These are phyloP conservation scores for Capronia americana DNA, from an alignment of 2,329 filamentous ascomycete genomes.

Conservation along the genomic window DNA sequence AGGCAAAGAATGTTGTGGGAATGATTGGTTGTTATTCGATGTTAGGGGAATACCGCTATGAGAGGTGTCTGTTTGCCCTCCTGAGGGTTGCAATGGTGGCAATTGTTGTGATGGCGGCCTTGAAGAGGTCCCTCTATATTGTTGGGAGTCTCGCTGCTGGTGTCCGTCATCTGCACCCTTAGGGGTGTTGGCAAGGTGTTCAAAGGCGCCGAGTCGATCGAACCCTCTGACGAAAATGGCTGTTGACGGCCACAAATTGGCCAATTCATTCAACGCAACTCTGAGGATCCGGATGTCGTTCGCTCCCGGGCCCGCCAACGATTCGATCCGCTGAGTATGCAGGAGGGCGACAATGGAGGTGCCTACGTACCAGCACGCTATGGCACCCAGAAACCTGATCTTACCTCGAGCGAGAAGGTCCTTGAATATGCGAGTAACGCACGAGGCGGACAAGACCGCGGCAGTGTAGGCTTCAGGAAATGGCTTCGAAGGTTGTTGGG, in stretches of 20 bases:
- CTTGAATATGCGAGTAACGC: slow-evolving; percentile 48
- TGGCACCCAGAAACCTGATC: slow-evolving; percentile 52
- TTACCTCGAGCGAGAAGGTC: slow-evolving; percentile 50
- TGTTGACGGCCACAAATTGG: slow-evolving; percentile 48
- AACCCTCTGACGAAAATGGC: slow-evolving; percentile 46
- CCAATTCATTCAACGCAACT: slow-evolving; percentile 45
- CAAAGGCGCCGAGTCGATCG: slow-evolving; percentile 39
- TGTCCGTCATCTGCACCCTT: no score
- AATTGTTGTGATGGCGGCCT: not conserved
- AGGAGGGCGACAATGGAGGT: slow-evolving; percentile 52
- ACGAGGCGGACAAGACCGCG: slow-evolving; percentile 50
- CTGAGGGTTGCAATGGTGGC: not conserved
- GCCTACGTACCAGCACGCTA: slow-evolving; percentile 53
- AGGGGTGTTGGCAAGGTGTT: not conserved
- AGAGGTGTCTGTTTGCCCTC: not conserved
- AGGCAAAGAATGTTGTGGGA: not conserved
- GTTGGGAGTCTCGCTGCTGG: no score
- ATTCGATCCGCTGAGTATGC: slow-evolving; percentile 47
- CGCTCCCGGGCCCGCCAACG: slow-evolving; percentile 44
- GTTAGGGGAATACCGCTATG: no score
- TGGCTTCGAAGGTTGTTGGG: slow-evolving; percentile 45
- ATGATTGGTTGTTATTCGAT: no score
- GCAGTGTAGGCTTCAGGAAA: slow-evolving; percentile 40
- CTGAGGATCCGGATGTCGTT: slow-evolving; percentile 46
- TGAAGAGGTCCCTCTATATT: no score